Base-by-base conservation (phyloP, 176 grass and related monocot genomes). In the Phyllostachys edulis region DNA sequence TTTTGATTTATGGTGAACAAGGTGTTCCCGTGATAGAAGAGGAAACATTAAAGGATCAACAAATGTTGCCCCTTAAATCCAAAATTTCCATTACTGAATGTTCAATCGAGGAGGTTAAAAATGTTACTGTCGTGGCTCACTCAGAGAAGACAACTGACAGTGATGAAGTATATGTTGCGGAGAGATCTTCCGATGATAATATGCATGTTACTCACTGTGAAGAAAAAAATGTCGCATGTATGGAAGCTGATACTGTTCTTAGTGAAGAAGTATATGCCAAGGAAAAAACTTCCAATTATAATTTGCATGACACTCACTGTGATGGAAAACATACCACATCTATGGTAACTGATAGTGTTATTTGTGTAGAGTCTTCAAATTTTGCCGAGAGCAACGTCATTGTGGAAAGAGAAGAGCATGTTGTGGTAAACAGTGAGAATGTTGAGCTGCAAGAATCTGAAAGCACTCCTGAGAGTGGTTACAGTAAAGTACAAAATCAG, bases 1-100 rank as follows among this genome's bases (percentile, higher is more conserved):
- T 94, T 64, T 23, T 94, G 65, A 87, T 71, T 29, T 94, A 70
- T 23, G 89, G 84, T 14, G 87, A 91, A 52, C 74, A 73, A 50
- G 61, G 5, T 70, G 57, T 56, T 44, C 92, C 80, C 41, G 38
- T 87, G 57, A 47, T 57, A 42, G 34, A 29, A 38, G 76, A 64
- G 44, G 67, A 46, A 41, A 38, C 64, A 49, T 70, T 38, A n/a
- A 55, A 69, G 24, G 63, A 40, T 7, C 57, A 82, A 16, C 8
- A 39, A 47, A 36, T 4, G 44, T 16, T 16, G 2, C 64, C 65
- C 34, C 12, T 60, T 38, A 84, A 84, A 54, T 54, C 76, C 38
- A 55, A 54, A 21, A 44, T 18, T 80, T 77, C 54, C 44, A 7
- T 24, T 42, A 7, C 46, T 27, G 59, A 85, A 55, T 14, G 36